These are phyloP conservation scores for Mucor plumbeus DNA, from an alignment of 371 early-diverging fungal genomes.

Conservation along the genomic window DNA sequence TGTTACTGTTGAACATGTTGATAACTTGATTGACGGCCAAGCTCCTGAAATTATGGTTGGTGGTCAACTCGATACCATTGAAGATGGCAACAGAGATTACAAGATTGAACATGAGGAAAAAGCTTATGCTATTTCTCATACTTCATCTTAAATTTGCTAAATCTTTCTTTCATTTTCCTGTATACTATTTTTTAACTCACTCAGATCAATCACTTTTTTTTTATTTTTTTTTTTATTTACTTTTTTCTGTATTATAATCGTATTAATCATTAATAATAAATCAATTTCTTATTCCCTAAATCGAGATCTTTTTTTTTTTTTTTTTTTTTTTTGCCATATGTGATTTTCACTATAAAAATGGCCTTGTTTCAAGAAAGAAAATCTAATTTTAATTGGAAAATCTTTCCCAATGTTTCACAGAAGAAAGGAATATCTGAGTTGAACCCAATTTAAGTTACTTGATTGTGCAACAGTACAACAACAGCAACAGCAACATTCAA, in stretches of 20 bases:
- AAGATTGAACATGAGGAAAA: constrained; percentile 17
- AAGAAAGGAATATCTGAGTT: constrained; percentile 1
- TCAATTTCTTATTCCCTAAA: constrained; percentile 2
- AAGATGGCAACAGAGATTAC: constrained; percentile 3
- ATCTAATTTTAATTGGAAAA: background rate
- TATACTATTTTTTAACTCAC: background rate
- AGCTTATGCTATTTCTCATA: constrained; percentile 11
- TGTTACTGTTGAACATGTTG: constrained; percentile 34
- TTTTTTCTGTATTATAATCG: constrained; percentile 3
- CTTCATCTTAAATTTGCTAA: background rate
- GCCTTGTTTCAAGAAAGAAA: background rate
- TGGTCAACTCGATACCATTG: constrained; percentile 32
- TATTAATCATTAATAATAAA: constrained; percentile 1
- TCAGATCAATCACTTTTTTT: background rate
- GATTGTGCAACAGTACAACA: background rate
- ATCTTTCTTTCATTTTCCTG: background rate
- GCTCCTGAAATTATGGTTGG: constrained; percentile 29
- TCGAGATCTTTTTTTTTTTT: background rate
- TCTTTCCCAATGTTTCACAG: constrained; percentile 3
- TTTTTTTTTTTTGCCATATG: no score
- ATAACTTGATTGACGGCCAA: constrained; percentile 32
- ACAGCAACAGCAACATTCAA: background rate
- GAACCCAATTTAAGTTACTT: background rate
- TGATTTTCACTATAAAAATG: no score
- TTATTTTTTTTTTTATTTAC: background rate